Conservation (phyloP, 164 flowering plant species). For the Tetrastigma voinierianum region DNA sequence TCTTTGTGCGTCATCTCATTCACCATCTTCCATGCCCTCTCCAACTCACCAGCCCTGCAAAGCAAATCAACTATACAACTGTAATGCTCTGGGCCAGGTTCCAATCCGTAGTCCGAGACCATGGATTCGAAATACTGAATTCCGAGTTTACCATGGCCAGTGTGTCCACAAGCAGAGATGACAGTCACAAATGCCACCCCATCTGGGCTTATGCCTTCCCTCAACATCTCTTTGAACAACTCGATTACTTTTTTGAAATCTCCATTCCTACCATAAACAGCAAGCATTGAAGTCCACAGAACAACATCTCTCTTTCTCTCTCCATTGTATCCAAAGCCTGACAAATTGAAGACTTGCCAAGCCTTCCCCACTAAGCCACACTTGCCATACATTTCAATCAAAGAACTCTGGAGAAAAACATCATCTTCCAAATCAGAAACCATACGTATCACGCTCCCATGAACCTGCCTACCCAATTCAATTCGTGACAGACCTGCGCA, state of each 20-base stretch:
- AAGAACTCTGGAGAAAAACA: constrained; percentile 53
- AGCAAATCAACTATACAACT: constrained; percentile 74
- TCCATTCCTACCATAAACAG: constrained; percentile 67
- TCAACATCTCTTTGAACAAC: constrained; percentile 46
- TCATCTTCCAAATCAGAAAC: constrained; percentile 29
- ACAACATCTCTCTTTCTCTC: constrained; percentile 58
- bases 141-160: constrained; percentile 64
- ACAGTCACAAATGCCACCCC: constrained; percentile 61
- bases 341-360: constrained; percentile 42
- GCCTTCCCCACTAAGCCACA: constrained; percentile 65
- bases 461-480: constrained; percentile 59
- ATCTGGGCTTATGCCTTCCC: constrained; percentile 59
- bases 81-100: constrained; percentile 62
- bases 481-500: constrained; percentile 57
- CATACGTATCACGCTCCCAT: constrained; percentile 30
- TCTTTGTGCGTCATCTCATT: constrained; percentile 35
- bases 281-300: constrained; percentile 81
- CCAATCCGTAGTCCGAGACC: constrained; percentile 41
- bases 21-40: constrained; percentile 61
- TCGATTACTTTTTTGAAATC: constrained; percentile 26
- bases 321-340: constrained; percentile 19
- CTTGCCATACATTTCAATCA: constrained; percentile 80
- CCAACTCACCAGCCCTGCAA: constrained; percentile 73
- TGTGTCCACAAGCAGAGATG: constrained; percentile 69
- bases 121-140: constrained; percentile 57